Evolutionary conservation across 176 grass and related monocot species (phyloP), one percentile per base, ranked within the genome.

Genomic region (Puya raimondii): DNA sequence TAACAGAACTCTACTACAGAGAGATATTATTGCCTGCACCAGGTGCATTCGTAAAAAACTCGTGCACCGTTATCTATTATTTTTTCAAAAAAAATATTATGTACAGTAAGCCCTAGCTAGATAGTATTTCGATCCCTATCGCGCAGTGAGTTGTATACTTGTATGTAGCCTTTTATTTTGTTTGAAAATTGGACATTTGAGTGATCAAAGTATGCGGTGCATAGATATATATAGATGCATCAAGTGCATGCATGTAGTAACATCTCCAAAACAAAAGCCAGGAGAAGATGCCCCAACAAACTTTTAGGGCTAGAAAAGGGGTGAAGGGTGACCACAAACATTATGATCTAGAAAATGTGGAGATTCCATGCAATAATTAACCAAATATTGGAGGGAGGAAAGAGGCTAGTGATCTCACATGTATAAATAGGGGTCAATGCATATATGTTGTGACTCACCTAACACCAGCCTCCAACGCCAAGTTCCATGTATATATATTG

Each of bases 281-380:
- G n/a, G 23, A 1, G 57, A 49, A 53, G 50, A 49, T 7, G 50
- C 29, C 2, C n/a, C 20, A 21, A 16, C 11, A 70, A 7, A 27
- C 47, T 57, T 78, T 78, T 78, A 14, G 27, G 16, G 11, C 1
- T 25, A 25, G 0, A 66, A 66, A 67, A 76, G 67, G 67, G 23
- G n/a, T 27, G 49, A 79, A 63, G 67, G 53, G 11, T 4, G 26
- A 69, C 50, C n/a, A 26, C 23, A 11, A 25, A 64, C 42, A 42
- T 1, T 10, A 11, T 17, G 23, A 48, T 73, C 54, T 13, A 23
- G 53, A 67, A 42, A 57, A 65, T 50, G 50, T 23, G 10, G 22
- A 72, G 77, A 72, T 79, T 79, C 68, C 47, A 26, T 59, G 10
- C 23, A 52, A 49, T 51, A 18, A n/a, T 17, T n/a, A 63, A 57